Conservation (phyloP, 208 protist species). For the Leishmania turanica region DNA sequence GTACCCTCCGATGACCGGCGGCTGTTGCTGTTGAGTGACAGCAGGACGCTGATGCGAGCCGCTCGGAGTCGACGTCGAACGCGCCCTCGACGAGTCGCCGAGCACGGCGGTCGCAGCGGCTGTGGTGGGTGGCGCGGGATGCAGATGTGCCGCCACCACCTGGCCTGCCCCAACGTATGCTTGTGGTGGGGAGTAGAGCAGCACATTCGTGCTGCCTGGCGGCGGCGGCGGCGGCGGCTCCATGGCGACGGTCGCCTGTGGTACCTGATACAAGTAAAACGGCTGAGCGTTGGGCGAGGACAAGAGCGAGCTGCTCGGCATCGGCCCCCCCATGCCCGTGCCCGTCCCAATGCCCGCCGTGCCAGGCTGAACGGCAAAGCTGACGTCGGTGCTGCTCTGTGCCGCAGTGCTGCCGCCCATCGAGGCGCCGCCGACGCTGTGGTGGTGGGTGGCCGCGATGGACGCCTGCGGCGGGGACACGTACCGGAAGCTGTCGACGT, state of each 20-base stretch:
- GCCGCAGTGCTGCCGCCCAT: background rate
- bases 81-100: background rate
- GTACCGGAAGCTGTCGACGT: background rate
- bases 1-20: conserved; percentile 9
- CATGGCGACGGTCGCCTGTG: background rate
- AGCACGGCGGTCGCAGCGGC: background rate
- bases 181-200: conserved; percentile 23
- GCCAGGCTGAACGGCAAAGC: background rate
- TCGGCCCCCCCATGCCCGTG: background rate
- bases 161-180: conserved; percentile 5
- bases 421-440: background rate
- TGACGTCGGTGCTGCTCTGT: background rate
- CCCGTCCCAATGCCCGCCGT: background rate
- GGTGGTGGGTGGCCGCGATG: background rate
- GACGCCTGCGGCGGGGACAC: conserved; percentile 6
- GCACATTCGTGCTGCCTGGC: background rate
- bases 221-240: conserved; percentile 12
- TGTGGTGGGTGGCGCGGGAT: background rate
- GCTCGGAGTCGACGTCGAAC: background rate
- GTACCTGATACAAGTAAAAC: conserved; percentile 14
- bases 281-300: conserved; percentile 13
- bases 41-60: conserved; percentile 5
- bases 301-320: conserved; percentile 10
- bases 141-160: background rate
- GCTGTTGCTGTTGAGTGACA: background rate